Conservation (phyloP, 2,329 filamentous ascomycete genomes). For the Colletotrichum cordylinicola region DNA sequence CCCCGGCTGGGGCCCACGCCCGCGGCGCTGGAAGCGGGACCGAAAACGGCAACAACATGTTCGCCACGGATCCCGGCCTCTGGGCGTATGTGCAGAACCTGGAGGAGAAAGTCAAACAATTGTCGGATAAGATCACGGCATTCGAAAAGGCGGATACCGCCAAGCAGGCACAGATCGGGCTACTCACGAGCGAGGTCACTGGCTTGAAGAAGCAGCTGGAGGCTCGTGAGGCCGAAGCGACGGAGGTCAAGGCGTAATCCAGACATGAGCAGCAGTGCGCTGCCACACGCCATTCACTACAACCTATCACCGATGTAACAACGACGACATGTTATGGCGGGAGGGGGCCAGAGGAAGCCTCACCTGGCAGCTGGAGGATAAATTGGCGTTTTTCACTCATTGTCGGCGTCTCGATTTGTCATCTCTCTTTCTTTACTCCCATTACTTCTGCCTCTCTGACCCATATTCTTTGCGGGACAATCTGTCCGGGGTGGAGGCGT, state of each 20-base stretch:
- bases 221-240: slow-evolving; percentile 18
- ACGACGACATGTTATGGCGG: slow-evolving; percentile 18
- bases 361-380: slow-evolving; percentile 8
- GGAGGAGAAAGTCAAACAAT: slow-evolving; percentile 61
- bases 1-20: slow-evolving; percentile 26
- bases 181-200: slow-evolving; percentile 40
- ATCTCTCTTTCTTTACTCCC: slow-evolving; percentile 11
- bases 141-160: slow-evolving; percentile 46
- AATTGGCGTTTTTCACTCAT: slow-evolving; percentile 24
- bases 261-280: background rate
- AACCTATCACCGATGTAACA: slow-evolving; percentile 21
- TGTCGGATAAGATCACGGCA: slow-evolving; percentile 43
- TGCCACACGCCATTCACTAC: slow-evolving; percentile 2
- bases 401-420: slow-evolving; percentile 20
- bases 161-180: slow-evolving; percentile 40
- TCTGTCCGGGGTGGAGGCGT: slow-evolving; percentile 10
- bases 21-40: slow-evolving; percentile 55
- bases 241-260: slow-evolving; percentile 12
- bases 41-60: slow-evolving; percentile 71
- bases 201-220: slow-evolving; percentile 36
- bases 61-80: slow-evolving; percentile 67
- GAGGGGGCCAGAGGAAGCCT: background rate
- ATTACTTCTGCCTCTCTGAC: background rate
- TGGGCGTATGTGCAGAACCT: slow-evolving; percentile 77
- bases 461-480: slow-evolving; percentile 5